These are phyloP conservation scores for Fusarium verticillioides DNA, from an alignment of 2,329 filamentous ascomycete species.

Conservation along the genomic window DNA sequence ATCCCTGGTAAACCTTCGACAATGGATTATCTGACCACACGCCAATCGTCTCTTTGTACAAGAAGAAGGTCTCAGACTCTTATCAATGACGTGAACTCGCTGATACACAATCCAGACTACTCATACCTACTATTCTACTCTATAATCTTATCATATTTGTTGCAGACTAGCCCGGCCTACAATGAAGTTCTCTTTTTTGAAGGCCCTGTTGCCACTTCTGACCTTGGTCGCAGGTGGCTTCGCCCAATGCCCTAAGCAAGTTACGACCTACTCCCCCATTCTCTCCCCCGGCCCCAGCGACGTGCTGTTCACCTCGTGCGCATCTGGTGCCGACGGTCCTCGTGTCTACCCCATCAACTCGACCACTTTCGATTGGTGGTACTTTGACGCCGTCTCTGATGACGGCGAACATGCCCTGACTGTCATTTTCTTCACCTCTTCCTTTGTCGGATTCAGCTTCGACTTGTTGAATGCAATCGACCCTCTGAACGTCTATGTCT, in stretches of 20 bases:
- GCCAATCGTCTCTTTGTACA: background rate
- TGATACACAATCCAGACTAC: accelerated
- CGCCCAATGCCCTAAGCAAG: background rate
- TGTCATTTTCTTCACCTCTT: background rate
- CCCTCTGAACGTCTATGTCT: background rate
- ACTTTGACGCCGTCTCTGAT: background rate
- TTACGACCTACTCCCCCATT: background rate
- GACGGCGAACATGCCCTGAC: background rate
- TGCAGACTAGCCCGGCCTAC: background rate
- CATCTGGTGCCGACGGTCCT: background rate
- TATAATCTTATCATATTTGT: background rate
- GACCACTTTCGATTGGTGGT: background rate
- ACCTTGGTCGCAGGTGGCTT: background rate
- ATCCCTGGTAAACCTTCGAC: background rate
- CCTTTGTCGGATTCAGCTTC: background rate
- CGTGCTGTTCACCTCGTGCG: background rate
- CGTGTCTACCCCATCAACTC: background rate
- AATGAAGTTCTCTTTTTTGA: background rate
- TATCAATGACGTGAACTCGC: background rate
- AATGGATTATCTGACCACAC: accelerated
- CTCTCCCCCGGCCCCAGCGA: background rate
- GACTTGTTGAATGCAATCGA: background rate
- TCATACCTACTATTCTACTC: background rate
- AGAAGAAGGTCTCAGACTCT: background rate
- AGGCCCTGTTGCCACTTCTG: background rate